Evolutionary conservation across 345 rosid species (phyloP).

Genomic region (Lepidium aucheri): DNA sequence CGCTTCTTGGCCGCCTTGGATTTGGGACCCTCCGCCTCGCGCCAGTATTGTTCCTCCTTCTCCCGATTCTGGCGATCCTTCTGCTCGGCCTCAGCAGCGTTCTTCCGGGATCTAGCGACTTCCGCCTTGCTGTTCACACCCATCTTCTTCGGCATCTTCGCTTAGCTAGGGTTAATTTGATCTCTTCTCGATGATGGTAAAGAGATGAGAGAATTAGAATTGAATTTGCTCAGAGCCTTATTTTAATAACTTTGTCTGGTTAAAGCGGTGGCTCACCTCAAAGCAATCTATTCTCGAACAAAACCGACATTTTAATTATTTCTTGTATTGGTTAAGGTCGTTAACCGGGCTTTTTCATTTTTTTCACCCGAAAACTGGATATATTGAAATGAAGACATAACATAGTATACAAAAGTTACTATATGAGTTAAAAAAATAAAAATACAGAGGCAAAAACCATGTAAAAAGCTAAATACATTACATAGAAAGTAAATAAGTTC

Average conservation of each 20-base stretch:
- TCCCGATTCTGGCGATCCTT: constrained; percentile 67
- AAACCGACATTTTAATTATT: not conserved
- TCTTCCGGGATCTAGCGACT: constrained; percentile 72
- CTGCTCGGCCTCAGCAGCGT: constrained; percentile 61
- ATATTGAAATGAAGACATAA: no score
- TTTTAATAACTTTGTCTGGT: not conserved
- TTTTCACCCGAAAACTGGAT: no score
- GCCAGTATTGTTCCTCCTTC: constrained; percentile 93
- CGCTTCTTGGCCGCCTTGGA: constrained; percentile 81
- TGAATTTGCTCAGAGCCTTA: not conserved
- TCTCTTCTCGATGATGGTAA: not conserved
- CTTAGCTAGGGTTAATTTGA: constrained; percentile 9
- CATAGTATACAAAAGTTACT: no score
- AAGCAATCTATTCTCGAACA: not conserved
- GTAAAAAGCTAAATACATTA: no score
- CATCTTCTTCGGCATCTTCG: constrained; percentile 94
- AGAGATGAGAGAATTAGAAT: not conserved
- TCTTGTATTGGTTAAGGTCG: not conserved
- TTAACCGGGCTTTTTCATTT: no score
- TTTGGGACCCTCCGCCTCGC: constrained; percentile 80
- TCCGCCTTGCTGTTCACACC: constrained; percentile 94
- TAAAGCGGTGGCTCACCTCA: not conserved
- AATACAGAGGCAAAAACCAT: no score
- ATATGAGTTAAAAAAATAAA: no score
- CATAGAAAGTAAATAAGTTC: no score